phyloP scores from a whole-genome alignment of 768 basidiomycete genomes.

The Termitomyces titanicus region DNA sequence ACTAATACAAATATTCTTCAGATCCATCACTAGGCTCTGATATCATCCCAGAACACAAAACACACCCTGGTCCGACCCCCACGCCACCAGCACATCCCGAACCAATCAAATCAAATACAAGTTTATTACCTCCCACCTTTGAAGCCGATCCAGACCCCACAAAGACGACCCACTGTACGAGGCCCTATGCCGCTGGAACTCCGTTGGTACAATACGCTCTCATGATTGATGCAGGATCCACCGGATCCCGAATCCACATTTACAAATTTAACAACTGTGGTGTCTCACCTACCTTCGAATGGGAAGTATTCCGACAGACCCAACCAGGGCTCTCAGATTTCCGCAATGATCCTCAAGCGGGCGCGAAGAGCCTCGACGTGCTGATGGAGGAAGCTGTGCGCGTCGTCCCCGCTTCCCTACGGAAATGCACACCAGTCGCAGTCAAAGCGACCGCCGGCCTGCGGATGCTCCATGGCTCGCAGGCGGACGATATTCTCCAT shows the following conservation, averaged over 20 bases:
- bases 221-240: conserved; percentile 98
- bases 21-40: too few species aligned
- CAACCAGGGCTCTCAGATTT: conserved; percentile 77
- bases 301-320: conserved; percentile 86
- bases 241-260: conserved; percentile 94
- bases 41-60: too few species aligned
- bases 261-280: conserved; percentile 97
- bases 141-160: conserved; percentile 73
- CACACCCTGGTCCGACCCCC: not conserved
- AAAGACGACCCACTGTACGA: conserved; percentile 69
- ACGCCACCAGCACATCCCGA: not conserved
- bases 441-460: conserved; percentile 93
- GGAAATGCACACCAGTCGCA: conserved; percentile 80
- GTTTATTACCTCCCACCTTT: not conserved
- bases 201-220: conserved; percentile 87
- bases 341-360: conserved; percentile 53
- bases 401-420: conserved; percentile 67
- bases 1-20: too few species aligned
- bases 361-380: conserved; percentile 74
- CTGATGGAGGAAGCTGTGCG: conserved; percentile 78
- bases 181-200: conserved; percentile 42
- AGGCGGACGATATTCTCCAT: conserved; percentile 68
- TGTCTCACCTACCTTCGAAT: conserved; percentile 75
- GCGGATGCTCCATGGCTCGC: conserved; percentile 57
- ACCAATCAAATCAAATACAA: not conserved